A percentile compares a stretch with the other conserved stretches of the same genome.
phyloP scores from a whole-genome alignment of 495 filamentous ascomycete genomes.

The Achaetomiella virescens region DNA sequence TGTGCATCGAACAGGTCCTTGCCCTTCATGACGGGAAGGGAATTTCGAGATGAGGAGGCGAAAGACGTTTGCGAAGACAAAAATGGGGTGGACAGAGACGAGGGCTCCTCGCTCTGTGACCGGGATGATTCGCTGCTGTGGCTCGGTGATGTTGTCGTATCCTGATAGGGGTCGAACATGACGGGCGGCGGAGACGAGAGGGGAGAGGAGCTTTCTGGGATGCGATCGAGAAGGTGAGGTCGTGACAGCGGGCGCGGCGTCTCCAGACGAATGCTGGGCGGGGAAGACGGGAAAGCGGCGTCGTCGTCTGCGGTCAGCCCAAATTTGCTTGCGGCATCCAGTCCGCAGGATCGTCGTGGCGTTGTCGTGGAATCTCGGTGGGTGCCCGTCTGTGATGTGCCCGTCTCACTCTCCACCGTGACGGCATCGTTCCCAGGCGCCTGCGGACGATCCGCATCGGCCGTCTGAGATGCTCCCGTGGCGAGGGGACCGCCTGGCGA shows the following conservation, averaged over 20 bases:
- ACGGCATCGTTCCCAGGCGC: neutral
- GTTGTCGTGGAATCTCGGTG: no score
- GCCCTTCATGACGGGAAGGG: constrained; percentile 55
- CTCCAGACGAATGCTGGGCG: constrained; percentile 19
- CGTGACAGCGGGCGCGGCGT: neutral
- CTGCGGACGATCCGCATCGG: no score
- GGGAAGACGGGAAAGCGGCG: constrained; percentile 15
- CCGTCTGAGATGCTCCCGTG: no score
- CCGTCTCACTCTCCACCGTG: neutral
- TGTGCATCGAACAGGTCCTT: constrained; percentile 61
- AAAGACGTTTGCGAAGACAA: constrained; percentile 38
- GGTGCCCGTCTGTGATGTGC: neutral
- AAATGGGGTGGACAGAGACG: constrained; percentile 31
- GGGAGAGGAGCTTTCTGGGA: constrained; percentile 34
- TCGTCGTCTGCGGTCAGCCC: neutral
- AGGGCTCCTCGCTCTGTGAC: constrained; percentile 34
- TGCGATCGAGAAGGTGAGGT: constrained; percentile 1
- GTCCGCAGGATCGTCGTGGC: no score
- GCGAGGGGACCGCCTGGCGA: neutral
- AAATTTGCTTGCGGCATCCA: no score
- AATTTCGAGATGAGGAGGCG: constrained; percentile 24
- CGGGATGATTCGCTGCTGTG: constrained; percentile 22
- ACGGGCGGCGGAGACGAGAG: constrained; percentile 42
- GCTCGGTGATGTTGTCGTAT: constrained; percentile 27
- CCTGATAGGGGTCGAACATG: constrained; percentile 40